Conservation (phyloP, 1,284 basidiomycete species). For the Vanrija sp. region DNA sequence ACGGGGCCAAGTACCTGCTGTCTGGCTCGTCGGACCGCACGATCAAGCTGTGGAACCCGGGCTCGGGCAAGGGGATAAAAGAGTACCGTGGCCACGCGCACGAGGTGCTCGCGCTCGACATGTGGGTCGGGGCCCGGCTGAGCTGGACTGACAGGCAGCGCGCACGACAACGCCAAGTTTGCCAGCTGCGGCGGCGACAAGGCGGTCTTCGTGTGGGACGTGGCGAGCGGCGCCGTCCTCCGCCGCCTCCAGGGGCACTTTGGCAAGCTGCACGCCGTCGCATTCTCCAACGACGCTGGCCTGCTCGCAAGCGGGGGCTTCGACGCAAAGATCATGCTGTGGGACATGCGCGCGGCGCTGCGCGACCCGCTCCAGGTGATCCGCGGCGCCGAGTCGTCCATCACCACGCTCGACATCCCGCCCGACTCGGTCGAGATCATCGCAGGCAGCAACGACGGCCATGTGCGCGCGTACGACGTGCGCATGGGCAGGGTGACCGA, state of each 20-base stretch:
- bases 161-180: slow-evolving; percentile 89
- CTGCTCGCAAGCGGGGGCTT: slow-evolving; percentile 78
- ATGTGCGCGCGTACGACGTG: slow-evolving; percentile 87
- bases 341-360: slow-evolving; percentile 79
- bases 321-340: slow-evolving; percentile 79
- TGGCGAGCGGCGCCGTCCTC: slow-evolving; percentile 75
- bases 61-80: slow-evolving; percentile 79
- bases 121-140: slow-evolving; percentile 56
- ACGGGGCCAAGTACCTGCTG: slow-evolving; percentile 80
- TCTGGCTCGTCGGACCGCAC: slow-evolving; percentile 87
- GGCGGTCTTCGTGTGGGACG: slow-evolving; percentile 92
- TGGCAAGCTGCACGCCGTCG: slow-evolving; percentile 83
- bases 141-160: slow-evolving; percentile 52
- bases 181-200: slow-evolving; percentile 91
- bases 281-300: slow-evolving; percentile 73
- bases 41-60: slow-evolving; percentile 87
- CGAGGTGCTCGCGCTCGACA: slow-evolving; percentile 82
- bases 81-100: slow-evolving; percentile 85
- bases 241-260: slow-evolving; percentile 81
- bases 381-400: slow-evolving; percentile 82
- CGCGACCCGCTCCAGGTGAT: slow-evolving; percentile 84
- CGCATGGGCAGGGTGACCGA: slow-evolving; percentile 81
- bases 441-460: slow-evolving; percentile 84
- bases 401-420: slow-evolving; percentile 71
- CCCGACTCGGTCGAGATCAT: slow-evolving; percentile 59